Conservation (phyloP, 1,139 yeast genomes). For the Lodderomyces oxycetoniae region DNA sequence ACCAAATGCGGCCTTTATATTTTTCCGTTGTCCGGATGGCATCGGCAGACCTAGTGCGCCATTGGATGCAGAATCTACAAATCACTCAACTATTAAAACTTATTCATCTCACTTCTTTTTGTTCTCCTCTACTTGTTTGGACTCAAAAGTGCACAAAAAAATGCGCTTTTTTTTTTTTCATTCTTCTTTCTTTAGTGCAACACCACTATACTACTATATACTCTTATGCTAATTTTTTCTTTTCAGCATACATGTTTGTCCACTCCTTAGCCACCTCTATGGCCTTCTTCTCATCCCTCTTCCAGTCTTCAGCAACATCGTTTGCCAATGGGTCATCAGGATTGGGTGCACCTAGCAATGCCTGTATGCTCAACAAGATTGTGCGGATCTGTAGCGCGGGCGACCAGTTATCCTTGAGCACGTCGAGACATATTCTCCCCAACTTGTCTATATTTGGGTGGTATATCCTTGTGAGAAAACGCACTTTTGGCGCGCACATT, state of each 20-base stretch:
- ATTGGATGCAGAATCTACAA: too few relatives aligned
- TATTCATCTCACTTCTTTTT: not conserved
- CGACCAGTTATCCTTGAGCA: conserved; percentile 90
- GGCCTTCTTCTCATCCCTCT: conserved; percentile 75
- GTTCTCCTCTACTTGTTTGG: not conserved
- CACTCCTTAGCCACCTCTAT: conserved; percentile 81
- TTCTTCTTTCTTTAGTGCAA: not conserved
- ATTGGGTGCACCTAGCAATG: conserved; percentile 90
- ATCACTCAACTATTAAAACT: too few relatives aligned
- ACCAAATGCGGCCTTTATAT: too few relatives aligned
- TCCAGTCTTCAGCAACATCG: conserved; percentile 97
- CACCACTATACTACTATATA: not conserved
- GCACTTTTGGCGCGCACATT: conserved; percentile 88
- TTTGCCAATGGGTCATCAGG: conserved; percentile 98
- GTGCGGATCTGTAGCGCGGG: conserved; percentile 97
- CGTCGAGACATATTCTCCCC: conserved; percentile 94
- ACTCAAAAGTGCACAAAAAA: not conserved
- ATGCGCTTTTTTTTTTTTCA: not conserved
- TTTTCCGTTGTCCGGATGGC: too few relatives aligned
- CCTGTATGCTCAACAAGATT: conserved; percentile 87
- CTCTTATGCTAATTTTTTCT: conserved; percentile 7
- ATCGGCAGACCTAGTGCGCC: too few relatives aligned
- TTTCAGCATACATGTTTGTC: conserved; percentile 65
- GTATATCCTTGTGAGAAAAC: conserved; percentile 87
- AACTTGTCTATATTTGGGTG: conserved; percentile 95